Evolutionary conservation across 1,139 yeast genomes (phyloP).

Genomic region (Candida albicans): DNA sequence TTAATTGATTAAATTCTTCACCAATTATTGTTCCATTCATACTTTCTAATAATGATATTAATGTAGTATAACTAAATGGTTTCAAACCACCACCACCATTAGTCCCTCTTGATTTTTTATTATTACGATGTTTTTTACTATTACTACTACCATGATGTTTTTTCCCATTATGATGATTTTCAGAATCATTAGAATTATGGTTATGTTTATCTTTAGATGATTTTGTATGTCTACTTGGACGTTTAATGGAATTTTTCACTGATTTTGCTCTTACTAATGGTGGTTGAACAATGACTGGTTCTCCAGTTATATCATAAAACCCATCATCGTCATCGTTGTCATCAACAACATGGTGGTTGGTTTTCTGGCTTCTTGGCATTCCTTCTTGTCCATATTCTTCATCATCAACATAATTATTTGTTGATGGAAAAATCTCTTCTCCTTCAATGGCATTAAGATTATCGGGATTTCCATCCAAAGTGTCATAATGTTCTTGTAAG

Average conservation of each 20-base stretch:
- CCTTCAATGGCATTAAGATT: constrained; percentile 39
- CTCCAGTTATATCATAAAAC: constrained; percentile 38
- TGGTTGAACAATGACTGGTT: constrained; percentile 33
- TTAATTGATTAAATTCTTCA: constrained; percentile 71
- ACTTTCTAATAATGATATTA: constrained; percentile 58
- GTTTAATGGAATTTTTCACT: constrained; percentile 33
- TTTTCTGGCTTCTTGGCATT: no score
- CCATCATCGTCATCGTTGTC: constrained; percentile 28
- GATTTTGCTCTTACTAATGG: constrained; percentile 34
- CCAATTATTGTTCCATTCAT: constrained; percentile 66
- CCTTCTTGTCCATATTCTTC: constrained; percentile 39
- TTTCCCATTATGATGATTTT: no score
- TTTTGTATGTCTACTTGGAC: constrained; percentile 14
- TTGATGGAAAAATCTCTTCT: constrained; percentile 28
- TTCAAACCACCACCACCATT: constrained; percentile 22
- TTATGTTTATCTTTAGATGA: constrained; percentile 18
- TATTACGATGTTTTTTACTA: no score
- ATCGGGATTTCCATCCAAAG: constrained; percentile 23
- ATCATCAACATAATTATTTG: constrained; percentile 23
- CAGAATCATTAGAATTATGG: constrained; percentile 4
- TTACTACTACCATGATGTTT: constrained; percentile 5
- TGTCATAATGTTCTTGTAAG: background rate
- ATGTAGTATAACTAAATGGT: constrained; percentile 59
- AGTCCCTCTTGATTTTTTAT: constrained; percentile 10
- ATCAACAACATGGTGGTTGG: background rate